Base-by-base conservation (phyloP, 1,284 basidiomycete genomes). In the Pseudozyma pruni region DNA sequence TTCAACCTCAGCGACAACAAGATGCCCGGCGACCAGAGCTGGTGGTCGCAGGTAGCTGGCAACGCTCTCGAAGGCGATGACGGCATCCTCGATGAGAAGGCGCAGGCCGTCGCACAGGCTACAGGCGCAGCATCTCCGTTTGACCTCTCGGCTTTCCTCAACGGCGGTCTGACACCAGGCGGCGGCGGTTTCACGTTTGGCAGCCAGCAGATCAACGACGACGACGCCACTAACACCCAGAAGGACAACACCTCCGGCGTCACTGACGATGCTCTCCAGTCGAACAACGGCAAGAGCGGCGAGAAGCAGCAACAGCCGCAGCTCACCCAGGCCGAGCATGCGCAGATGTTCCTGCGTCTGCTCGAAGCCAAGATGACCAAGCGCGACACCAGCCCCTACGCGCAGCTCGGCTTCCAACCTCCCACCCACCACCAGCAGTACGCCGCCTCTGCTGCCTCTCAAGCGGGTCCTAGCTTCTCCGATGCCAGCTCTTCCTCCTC, bases 1-100 rank as follows among this genome's bases (percentile, higher is more conserved):
- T 75, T 79, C 75, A 79, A 77, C 49, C 67, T 79, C 20, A 72
- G 66, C 58, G 69, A 74, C 25, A 61, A 72, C 52, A 66, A 66
- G 31, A 42, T 46, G 42, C 67, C 63, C 4, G 57, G 63, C 14
- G 72, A 77, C 35, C 75, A 74, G 54, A 73, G 67, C 45, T 79
- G 76, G 76, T 79, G 76, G 76, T 64, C 74, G 0, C 62, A 62
- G 39, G 72, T 74, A 22, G 73, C 73, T 2, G 75, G 73, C 35
- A 62, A 63, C 38, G 19, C 56, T 17, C 50, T 77, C 44, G 73
- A 72, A 14, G 56, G 59, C 23, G 75, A 77, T 29, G 66, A 66
- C 35, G 58, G 49, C 48, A 52, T 60, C 34, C 71, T 79, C 38
- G 76, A 79, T 47, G 76, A 79, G 35, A 79, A 77, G 47, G 76